Conservation (phyloP, 371 early-diverging fungal genomes). For the Aphelidium insulamus region DNA sequence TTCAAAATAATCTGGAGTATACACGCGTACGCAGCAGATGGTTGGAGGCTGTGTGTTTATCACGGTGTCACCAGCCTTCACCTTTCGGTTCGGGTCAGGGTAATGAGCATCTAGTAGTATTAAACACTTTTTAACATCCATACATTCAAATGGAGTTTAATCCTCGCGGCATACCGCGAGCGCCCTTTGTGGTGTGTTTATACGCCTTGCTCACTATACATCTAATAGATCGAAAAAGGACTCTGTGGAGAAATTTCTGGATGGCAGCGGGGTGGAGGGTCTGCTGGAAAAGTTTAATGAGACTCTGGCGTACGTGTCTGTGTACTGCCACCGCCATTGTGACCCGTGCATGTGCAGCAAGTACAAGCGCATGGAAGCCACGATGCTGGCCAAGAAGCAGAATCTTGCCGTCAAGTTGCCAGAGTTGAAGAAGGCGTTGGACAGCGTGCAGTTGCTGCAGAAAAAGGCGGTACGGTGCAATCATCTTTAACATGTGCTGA, state of each 20-base stretch:
- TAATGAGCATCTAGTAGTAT: no score
- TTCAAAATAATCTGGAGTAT: no score
- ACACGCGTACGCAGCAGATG: no score
- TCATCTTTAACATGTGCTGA: not conserved
- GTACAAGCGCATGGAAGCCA: slow-evolving; percentile 89
- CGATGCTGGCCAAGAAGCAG: slow-evolving; percentile 52
- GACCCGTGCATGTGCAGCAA: slow-evolving; percentile 30
- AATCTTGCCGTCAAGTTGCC: slow-evolving; percentile 76
- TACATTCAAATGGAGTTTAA: slow-evolving; percentile 59
- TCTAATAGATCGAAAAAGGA: slow-evolving; percentile 30
- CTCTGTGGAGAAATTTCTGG: slow-evolving; percentile 67
- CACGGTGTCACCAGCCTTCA: no score
- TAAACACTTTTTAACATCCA: no score
- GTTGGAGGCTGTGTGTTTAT: no score
- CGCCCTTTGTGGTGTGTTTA: slow-evolving; percentile 82
- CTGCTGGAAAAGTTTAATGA: slow-evolving; percentile 79
- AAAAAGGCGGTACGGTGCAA: slow-evolving; percentile 20
- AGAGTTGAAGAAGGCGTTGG: slow-evolving; percentile 81
- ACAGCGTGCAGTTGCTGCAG: slow-evolving; percentile 53
- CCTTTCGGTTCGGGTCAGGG: no score
- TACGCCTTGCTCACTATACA: no score
- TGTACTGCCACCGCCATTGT: slow-evolving; percentile 1
- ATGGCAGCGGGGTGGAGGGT: slow-evolving; percentile 38
- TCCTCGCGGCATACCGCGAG: slow-evolving; percentile 79
- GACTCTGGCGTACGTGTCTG: slow-evolving; percentile 44